Evolutionary conservation across 176 grass and related monocot genomes (phyloP).

Genomic region (Guadua angustifolia): DNA sequence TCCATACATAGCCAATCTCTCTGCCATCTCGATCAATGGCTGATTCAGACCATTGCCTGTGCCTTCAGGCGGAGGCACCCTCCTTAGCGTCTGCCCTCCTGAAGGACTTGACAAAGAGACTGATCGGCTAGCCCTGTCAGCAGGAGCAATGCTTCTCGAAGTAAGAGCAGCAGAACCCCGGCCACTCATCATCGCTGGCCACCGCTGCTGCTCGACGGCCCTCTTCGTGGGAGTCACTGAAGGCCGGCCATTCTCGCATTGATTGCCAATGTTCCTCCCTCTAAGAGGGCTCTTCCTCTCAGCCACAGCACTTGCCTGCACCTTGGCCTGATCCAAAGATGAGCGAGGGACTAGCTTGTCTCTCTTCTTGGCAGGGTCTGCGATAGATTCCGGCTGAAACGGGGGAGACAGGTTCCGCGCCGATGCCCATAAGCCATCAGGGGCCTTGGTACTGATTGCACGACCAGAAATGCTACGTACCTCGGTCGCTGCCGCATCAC

Average conservation of each 20-base stretch:
- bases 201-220: conserved; percentile 50
- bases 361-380: conserved; percentile 41
- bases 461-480: conserved; percentile 32
- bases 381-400: conserved; percentile 51
- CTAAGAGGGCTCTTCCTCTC: conserved; percentile 64
- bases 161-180: conserved; percentile 30
- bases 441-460: conserved; percentile 13
- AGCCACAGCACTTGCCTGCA: neutral
- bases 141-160: conserved; percentile 20
- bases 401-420: conserved; percentile 50
- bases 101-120: conserved; percentile 24
- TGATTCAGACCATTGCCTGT: conserved; percentile 23
- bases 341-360: conserved; percentile 34
- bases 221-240: conserved; percentile 14
- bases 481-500: conserved; percentile 46
- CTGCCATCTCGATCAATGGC: conserved; percentile 23
- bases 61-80: conserved; percentile 29
- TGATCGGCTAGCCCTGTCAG: conserved; percentile 34
- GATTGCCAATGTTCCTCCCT: conserved; percentile 46
- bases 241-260: conserved; percentile 45
- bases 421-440: conserved; percentile 55
- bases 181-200: conserved; percentile 59
- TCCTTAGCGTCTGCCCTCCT: conserved; percentile 24
- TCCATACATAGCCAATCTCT: conserved; percentile 25
- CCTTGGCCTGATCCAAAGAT: conserved; percentile 30